Evolutionary conservation across 2,329 filamentous ascomycete genomes (phyloP).

Genomic region (Parascedosporium putredinis): DNA sequence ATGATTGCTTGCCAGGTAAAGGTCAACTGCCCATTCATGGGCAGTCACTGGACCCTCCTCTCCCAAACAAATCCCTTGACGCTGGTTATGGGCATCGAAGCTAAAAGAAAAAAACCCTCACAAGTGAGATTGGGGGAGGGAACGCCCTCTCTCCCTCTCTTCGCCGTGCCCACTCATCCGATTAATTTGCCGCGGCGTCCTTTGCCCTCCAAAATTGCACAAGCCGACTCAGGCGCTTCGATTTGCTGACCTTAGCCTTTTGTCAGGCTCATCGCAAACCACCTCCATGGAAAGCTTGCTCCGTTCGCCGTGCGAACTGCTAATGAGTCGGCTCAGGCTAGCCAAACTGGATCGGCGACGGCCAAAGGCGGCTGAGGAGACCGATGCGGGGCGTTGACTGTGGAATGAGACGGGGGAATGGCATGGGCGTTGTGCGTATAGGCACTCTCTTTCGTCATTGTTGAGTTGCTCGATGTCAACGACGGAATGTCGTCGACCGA

Average conservation of each 20-base stretch:
- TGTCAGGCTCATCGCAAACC: conserved; percentile 44
- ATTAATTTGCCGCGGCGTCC: conserved; percentile 20
- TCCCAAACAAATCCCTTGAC: no score
- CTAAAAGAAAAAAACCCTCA: no score
- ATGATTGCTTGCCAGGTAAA: background rate
- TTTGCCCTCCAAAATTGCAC: conserved; percentile 69
- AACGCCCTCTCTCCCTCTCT: no score
- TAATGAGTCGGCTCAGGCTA: conserved; percentile 67
- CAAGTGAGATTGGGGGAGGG: no score
- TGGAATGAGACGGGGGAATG: conserved; percentile 33
- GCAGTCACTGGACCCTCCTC: background rate
- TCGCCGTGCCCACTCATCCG: background rate
- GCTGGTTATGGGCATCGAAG: no score
- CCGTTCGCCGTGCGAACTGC: conserved; percentile 61
- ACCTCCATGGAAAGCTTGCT: conserved; percentile 67
- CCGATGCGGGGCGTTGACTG: conserved; percentile 51
- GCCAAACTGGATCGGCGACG: conserved; percentile 66
- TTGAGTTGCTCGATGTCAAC: conserved; percentile 64
- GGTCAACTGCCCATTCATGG: conserved; percentile 2
- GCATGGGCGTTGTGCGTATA: conserved; percentile 35
- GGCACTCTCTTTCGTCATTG: conserved; percentile 60
- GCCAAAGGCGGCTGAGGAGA: conserved; percentile 52
- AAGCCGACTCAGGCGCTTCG: conserved; percentile 61
- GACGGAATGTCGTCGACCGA: conserved; percentile 68
- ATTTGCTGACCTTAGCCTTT: conserved; percentile 51